Percentiles rank a stretch among this genome's conserved stretches.
phyloP scores from a whole-genome alignment of 768 basidiomycete species.

The Suillus brevipes region DNA sequence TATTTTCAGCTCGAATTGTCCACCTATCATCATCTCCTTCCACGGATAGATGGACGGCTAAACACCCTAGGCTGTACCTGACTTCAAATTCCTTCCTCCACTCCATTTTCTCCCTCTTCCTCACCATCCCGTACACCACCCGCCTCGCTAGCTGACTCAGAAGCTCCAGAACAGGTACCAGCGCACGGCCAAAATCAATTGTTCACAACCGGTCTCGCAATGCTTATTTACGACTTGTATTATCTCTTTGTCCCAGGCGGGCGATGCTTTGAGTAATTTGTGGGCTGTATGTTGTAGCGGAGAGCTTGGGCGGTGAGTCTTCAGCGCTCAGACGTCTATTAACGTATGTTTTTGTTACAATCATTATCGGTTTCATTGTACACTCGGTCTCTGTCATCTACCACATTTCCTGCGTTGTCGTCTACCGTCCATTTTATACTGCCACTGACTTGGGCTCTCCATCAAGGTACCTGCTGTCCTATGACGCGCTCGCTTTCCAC shows the following conservation, averaged over 20 bases:
- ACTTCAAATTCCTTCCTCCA: conserved; percentile 43
- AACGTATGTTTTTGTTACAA: too few species aligned
- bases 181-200: conserved; percentile 38
- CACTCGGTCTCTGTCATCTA: too few species aligned
- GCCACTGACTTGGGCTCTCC: too few species aligned
- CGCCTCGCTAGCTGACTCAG: conserved; percentile 24
- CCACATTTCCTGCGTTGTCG: too few species aligned
- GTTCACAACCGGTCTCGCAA: conserved; percentile 81
- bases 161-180: conserved; percentile 21
- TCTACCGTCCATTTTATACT: too few species aligned
- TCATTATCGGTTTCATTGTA: too few species aligned
- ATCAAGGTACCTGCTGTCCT: too few species aligned
- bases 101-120: conserved; percentile 29
- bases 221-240: conserved; percentile 79
- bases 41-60: conserved; percentile 57
- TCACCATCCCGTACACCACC: conserved; percentile 13
- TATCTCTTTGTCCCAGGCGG: conserved; percentile 80
- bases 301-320: conserved; percentile 62
- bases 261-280: conserved; percentile 73
- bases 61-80: conserved; percentile 69
- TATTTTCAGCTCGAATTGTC: not conserved
- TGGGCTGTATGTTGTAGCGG: conserved; percentile 80
- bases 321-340: too few species aligned
- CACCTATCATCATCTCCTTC: too few species aligned
- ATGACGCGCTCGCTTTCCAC: too few species aligned